Evolutionary conservation across 2,329 filamentous ascomycete species (phyloP).

Genomic region (Colletotrichum chrysophilum): DNA sequence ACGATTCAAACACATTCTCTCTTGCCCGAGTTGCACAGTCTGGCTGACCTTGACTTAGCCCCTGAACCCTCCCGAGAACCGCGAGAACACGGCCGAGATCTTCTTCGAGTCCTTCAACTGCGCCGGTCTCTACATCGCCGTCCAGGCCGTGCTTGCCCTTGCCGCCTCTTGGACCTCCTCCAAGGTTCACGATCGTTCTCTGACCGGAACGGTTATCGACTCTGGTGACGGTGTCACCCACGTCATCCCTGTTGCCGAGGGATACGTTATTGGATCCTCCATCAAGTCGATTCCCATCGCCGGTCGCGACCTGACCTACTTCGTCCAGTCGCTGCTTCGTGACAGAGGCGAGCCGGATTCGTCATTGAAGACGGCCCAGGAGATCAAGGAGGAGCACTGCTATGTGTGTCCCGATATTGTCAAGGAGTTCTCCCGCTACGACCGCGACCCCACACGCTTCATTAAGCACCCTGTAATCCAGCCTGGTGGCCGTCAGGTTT

Average conservation of each 20-base stretch:
- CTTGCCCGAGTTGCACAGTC: background rate
- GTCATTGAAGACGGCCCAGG: slow-evolving; percentile 94
- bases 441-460: slow-evolving; percentile 90
- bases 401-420: slow-evolving; percentile 99
- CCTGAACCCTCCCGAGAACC: slow-evolving; percentile 97
- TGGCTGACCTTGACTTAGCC: slow-evolving; percentile 60
- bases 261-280: slow-evolving; percentile 97
- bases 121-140: slow-evolving; percentile 97
- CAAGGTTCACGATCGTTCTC: slow-evolving; percentile 93
- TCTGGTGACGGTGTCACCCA: slow-evolving; percentile 99
- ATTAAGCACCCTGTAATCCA: slow-evolving; percentile 87
- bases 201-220: slow-evolving; percentile 98
- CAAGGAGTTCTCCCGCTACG: slow-evolving; percentile 95
- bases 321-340: slow-evolving; percentile 93
- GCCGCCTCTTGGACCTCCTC: slow-evolving; percentile 98
- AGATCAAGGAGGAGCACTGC: slow-evolving; percentile 98
- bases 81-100: slow-evolving; percentile 98
- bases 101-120: slow-evolving; percentile 99
- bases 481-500: slow-evolving; percentile 82
- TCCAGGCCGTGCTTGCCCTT: slow-evolving; percentile 94
- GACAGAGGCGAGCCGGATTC: slow-evolving; percentile 97
- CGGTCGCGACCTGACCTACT: slow-evolving; percentile 97
- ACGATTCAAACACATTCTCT: background rate
- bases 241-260: slow-evolving; percentile 97
- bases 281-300: slow-evolving; percentile 99